Percentiles rank a stretch among this genome's conserved stretches.
phyloP scores from a whole-genome alignment of 2,329 filamentous ascomycete species.

The Dactylellina leptospora region DNA sequence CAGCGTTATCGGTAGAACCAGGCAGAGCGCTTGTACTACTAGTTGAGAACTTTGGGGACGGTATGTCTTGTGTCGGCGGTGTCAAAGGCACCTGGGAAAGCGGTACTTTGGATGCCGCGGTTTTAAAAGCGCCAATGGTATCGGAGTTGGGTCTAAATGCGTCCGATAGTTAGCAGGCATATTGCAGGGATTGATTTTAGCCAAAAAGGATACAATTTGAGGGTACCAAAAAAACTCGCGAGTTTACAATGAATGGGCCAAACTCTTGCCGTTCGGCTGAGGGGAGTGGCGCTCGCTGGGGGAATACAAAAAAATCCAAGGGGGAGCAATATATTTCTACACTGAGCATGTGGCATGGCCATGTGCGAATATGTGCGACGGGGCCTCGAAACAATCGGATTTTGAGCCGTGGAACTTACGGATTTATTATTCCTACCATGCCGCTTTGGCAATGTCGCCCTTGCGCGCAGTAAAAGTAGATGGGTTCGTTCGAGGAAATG shows the following conservation, averaged over 20 bases:
- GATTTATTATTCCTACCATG: constrained; percentile 81
- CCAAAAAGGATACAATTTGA: constrained; percentile 44
- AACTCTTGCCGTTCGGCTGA: constrained; percentile 16
- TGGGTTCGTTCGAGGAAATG: constrained; percentile 73
- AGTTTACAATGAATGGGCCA: constrained; percentile 1
- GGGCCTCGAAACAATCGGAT: constrained; percentile 16
- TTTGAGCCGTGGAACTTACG: constrained; percentile 58
- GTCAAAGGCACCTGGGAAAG: constrained; percentile 35
- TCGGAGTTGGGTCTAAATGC: constrained; percentile 37
- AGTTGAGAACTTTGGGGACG: constrained; percentile 41
- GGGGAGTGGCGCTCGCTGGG: neutral
- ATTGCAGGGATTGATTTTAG: constrained; percentile 29
- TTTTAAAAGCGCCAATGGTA: constrained; percentile 37
- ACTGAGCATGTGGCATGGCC: too few relatives aligned
- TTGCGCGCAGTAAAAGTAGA: constrained; percentile 83
- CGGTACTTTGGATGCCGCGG: constrained; percentile 38
- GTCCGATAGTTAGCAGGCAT: constrained; percentile 34
- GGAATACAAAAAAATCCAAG: constrained; percentile 13
- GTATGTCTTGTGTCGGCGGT: constrained; percentile 40
- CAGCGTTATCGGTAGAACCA: constrained; percentile 3
- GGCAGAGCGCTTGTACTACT: constrained; percentile 1
- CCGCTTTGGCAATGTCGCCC: constrained; percentile 76
- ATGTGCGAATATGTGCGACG: constrained; percentile 2
- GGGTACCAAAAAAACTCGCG: constrained; percentile 29
- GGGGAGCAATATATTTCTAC: too few relatives aligned